A percentile compares a stretch with the other conserved stretches of the same genome.
Conservation (phyloP, 305 asterid genomes). For the Ajuga reptans region DNA sequence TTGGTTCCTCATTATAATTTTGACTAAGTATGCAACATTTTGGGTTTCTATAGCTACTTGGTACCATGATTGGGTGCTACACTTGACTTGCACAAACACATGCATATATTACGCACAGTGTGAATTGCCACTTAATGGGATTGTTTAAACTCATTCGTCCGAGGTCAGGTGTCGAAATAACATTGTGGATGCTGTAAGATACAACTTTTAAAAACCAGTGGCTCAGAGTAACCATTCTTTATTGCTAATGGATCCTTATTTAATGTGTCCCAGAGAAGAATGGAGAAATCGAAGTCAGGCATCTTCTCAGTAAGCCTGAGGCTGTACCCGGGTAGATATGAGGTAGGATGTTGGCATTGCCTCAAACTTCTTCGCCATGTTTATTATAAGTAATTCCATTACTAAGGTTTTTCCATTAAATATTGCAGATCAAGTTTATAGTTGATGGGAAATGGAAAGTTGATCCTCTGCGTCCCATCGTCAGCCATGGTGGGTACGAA, state of each 20-base stretch:
- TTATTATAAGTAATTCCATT: neutral
- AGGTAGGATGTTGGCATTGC: conserved; percentile 35
- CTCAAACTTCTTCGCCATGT: conserved; percentile 5
- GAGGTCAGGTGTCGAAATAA: neutral
- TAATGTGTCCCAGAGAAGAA: conserved; percentile 63
- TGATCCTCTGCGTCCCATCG: conserved; percentile 69
- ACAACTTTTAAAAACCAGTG: neutral
- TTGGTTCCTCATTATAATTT: neutral
- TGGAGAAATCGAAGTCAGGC: conserved; percentile 62
- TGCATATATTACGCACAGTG: neutral
- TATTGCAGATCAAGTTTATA: conserved; percentile 72
- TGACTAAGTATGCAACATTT: neutral
- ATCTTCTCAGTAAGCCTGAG: conserved; percentile 47
- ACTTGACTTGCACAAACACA: conserved; percentile 6
- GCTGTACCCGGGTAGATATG: conserved; percentile 86
- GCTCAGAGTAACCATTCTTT: neutral
- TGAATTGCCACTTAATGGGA: neutral
- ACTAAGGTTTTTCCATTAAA: neutral
- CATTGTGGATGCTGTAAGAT: neutral
- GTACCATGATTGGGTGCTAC: neutral
- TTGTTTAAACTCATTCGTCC: neutral
- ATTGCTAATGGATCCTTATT: conserved; percentile 15
- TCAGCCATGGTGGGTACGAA: conserved; percentile 46
- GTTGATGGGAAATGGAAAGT: conserved; percentile 81
- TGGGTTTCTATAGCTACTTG: neutral